Percentiles rank a stretch among this genome's conserved stretches.
Conservation (phyloP, 768 basidiomycete genomes). For the Paxillus involutus region DNA sequence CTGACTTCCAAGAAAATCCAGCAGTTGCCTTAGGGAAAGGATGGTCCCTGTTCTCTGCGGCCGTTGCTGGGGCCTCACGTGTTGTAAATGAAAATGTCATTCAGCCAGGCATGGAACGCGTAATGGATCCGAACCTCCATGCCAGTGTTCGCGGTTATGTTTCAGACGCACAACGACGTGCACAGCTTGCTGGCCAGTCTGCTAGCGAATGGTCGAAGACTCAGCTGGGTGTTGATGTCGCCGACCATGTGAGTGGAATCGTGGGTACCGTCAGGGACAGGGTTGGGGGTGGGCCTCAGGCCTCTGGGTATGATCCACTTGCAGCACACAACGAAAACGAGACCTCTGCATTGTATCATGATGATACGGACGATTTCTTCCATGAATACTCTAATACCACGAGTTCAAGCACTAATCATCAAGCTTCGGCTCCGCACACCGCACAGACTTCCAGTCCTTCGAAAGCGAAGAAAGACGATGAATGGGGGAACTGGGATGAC, state of each 20-base stretch:
- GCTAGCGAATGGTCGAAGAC: conserved; percentile 79
- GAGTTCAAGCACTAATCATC: conserved; percentile 13
- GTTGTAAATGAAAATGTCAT: conserved; percentile 85
- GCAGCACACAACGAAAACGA: conserved; percentile 50
- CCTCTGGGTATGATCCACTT: conserved; percentile 51
- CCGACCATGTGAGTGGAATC: conserved; percentile 68
- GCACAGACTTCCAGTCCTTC: conserved; percentile 8
- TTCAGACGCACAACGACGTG: conserved; percentile 63
- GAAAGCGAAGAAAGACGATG: conserved; percentile 42
- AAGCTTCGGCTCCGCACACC: conserved; percentile 1
- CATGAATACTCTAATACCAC: conserved; percentile 29
- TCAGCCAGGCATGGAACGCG: conserved; percentile 83
- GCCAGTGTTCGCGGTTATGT: conserved; percentile 73
- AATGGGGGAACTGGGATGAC: conserved; percentile 83
- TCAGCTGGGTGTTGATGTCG: conserved; percentile 85
- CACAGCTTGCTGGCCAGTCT: conserved; percentile 56
- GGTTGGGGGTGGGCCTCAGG: conserved; percentile 53
- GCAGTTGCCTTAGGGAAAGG: conserved; percentile 85
- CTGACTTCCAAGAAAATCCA: conserved; percentile 87
- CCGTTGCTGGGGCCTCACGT: conserved; percentile 75
- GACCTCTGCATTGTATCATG: conserved; percentile 59
- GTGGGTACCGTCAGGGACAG: conserved; percentile 63
- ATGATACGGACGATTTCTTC: conserved; percentile 65
- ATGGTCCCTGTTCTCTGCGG: conserved; percentile 93
- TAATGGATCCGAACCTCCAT: conserved; percentile 78